Conservation (phyloP, 257 asterid species). For the Scutellaria barbata region DNA sequence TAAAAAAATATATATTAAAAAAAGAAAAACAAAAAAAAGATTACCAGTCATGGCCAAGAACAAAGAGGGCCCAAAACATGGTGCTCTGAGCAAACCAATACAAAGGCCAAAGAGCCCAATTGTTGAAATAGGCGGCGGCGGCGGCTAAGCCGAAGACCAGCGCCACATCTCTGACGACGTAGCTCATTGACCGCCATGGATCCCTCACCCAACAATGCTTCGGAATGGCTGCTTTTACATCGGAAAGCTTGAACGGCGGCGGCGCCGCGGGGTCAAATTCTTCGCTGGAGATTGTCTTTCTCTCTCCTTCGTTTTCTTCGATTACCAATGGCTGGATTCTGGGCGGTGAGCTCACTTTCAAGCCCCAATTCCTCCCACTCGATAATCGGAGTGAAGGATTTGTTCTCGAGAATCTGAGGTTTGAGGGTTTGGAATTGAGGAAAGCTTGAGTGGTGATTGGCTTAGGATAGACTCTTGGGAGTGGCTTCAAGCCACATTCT, state of each 20-base stretch:
- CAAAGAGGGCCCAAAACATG: conserved; percentile 99
- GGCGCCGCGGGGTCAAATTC: conserved; percentile 78
- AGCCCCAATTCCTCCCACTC: conserved; percentile 56
- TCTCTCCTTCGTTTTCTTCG: conserved; percentile 44
- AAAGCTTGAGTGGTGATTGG: conserved; percentile 43
- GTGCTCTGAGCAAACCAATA: conserved; percentile 97
- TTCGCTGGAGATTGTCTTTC: conserved; percentile 8
- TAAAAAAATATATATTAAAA: conserved; percentile 23
- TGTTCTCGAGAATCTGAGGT: conserved; percentile 41
- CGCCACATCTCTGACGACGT: conserved; percentile 79
- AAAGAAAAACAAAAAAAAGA: neutral
- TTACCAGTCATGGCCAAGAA: conserved; percentile 98
- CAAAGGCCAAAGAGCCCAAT: conserved; percentile 91
- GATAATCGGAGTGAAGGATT: conserved; percentile 35
- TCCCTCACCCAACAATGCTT: conserved; percentile 97
- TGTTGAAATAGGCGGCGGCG: conserved; percentile 76
- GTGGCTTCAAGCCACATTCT: conserved; percentile 52
- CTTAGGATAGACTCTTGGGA: conserved; percentile 49
- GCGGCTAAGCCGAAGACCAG: conserved; percentile 82
- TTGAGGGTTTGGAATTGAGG: conserved; percentile 30
- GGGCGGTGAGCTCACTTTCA: conserved; percentile 77
- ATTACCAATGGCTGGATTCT: conserved; percentile 50
- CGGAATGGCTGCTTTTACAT: conserved; percentile 86
- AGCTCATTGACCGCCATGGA: conserved; percentile 88
- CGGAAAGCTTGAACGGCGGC: conserved; percentile 82